Percentiles rank a stretch among this genome's conserved stretches.
phyloP scores from a whole-genome alignment of 805 yeast genomes.

The Zygoascus ofunaensis region DNA sequence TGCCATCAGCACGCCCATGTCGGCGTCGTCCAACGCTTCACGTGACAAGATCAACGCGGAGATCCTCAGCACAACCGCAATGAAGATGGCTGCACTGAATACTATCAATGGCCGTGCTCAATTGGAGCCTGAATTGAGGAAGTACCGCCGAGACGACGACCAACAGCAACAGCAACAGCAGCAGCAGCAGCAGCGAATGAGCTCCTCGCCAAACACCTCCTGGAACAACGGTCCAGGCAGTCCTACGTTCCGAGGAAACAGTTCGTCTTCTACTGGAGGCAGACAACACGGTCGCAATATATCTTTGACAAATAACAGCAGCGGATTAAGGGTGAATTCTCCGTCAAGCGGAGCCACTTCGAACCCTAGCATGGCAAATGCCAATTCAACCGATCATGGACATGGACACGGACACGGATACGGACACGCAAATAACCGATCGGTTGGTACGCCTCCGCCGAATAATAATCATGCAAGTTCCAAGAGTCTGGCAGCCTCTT shows the following conservation, averaged over 20 bases:
- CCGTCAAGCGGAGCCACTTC: not conserved
- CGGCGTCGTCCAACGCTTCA: conserved; percentile 1
- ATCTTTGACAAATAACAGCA: not conserved
- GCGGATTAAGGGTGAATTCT: not conserved
- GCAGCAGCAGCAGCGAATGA: not conserved
- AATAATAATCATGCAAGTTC: no score
- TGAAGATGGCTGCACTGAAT: conserved; percentile 57
- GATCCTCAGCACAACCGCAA: conserved; percentile 32
- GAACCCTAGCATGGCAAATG: not conserved
- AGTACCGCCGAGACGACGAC: conserved; percentile 17
- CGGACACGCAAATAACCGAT: not conserved
- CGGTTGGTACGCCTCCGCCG: not conserved
- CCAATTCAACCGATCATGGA: not conserved
- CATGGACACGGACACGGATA: no score
- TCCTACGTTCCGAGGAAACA: conserved; percentile 8
- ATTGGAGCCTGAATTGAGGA: conserved; percentile 31
- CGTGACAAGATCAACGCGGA: conserved; percentile 21
- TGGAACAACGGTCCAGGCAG: conserved; percentile 9
- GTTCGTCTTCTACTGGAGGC: not conserved
- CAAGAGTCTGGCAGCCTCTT: no score
- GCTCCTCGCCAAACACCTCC: not conserved
- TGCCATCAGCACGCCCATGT: conserved; percentile 23
- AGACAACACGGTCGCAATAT: conserved; percentile 1
- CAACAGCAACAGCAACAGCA: conserved; percentile 7
- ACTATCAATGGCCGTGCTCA: conserved; percentile 42